These are phyloP conservation scores for Jamesozyma piceae DNA, from an alignment of 805 yeast genomes.

Conservation along the genomic window DNA sequence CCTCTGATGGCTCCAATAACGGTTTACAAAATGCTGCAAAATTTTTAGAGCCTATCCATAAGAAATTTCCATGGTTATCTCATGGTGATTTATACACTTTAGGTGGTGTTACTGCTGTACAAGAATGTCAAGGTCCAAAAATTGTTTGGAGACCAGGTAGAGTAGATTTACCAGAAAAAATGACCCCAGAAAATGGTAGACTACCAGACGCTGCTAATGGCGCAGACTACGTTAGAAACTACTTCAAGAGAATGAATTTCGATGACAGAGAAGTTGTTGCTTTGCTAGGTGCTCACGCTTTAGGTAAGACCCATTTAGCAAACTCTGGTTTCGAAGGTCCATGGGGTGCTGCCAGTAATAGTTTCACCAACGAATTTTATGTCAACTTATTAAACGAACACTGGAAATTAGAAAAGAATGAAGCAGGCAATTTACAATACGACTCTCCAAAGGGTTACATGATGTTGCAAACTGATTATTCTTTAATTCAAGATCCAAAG, in stretches of 20 bases:
- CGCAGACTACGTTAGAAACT: conserved; percentile 52
- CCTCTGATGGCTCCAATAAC: conserved; percentile 48
- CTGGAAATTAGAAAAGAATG: conserved; percentile 49
- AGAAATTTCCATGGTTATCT: conserved; percentile 58
- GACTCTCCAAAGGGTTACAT: conserved; percentile 58
- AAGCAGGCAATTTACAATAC: conserved; percentile 51
- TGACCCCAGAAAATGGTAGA: conserved; percentile 56
- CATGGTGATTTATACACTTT: conserved; percentile 75
- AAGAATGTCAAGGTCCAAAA: conserved; percentile 70
- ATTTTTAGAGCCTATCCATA: conserved; percentile 44
- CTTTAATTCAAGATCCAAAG: conserved; percentile 50
- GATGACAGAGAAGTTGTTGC: conserved; percentile 66
- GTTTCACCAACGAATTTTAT: conserved; percentile 67
- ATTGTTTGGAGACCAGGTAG: conserved; percentile 81
- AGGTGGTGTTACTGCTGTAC: conserved; percentile 71
- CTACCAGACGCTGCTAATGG: conserved; percentile 67
- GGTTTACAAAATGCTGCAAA: conserved; percentile 54
- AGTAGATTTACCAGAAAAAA: conserved; percentile 42
- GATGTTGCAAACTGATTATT: conserved; percentile 83
- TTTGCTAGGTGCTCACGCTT: conserved; percentile 63
- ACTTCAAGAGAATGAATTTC: conserved; percentile 59
- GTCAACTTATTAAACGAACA: conserved; percentile 44
- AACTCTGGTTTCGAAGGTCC: conserved; percentile 81
- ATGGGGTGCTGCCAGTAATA: conserved; percentile 77
- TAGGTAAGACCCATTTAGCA: conserved; percentile 64